Conservation (phyloP, 2,329 filamentous ascomycete species). For the Penicillium sclerotiorum region DNA sequence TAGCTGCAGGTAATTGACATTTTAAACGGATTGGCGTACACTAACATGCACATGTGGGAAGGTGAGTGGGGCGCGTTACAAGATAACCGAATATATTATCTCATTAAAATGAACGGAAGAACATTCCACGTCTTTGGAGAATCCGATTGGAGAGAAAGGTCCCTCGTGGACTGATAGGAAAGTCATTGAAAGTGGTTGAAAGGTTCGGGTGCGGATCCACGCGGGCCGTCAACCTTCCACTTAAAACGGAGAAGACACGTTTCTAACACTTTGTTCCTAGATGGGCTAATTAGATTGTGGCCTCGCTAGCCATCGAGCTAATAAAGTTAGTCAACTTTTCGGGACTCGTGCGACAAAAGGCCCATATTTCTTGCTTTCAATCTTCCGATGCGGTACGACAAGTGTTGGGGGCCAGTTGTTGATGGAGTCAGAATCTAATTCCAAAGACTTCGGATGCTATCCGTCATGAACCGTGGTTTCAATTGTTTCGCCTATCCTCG, state of each 20-base stretch:
- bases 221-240: slow-evolving; percentile 3
- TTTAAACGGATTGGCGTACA: neutral
- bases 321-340: neutral
- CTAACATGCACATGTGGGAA: neutral
- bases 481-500: neutral
- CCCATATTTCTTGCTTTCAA: neutral
- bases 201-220: slow-evolving; percentile 1
- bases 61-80: neutral
- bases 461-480: neutral
- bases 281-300: neutral
- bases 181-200: neutral
- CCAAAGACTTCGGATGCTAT: neutral
- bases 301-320: neutral
- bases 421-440: neutral
- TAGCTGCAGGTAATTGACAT: neutral
- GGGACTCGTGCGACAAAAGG: neutral
- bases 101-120: neutral
- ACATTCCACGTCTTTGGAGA: neutral
- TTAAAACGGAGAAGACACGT: slow-evolving; percentile 2
- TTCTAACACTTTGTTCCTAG: neutral
- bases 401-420: neutral
- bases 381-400: neutral
- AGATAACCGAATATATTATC: neutral
- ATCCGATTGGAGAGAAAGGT: neutral
- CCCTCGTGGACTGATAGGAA: neutral